Base-by-base conservation (phyloP, 2,329 filamentous ascomycete genomes). In the Aureobasidium sp. region DNA sequence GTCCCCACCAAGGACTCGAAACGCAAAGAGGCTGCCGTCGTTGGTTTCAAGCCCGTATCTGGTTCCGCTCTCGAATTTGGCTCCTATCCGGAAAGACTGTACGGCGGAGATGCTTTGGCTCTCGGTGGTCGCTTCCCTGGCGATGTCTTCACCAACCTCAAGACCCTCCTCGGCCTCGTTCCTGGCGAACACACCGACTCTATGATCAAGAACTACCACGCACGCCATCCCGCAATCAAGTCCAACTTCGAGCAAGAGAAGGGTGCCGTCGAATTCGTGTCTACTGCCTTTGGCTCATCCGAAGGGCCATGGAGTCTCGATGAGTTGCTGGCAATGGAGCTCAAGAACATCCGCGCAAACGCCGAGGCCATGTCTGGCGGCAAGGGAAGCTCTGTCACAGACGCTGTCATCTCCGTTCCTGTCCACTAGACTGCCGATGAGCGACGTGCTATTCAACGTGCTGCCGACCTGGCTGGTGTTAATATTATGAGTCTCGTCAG, bases 1-100 rank as follows among this genome's bases (percentile, higher is more conserved):
- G 95, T 99, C 78, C 88, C 98, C 65, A 98, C 95, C 36, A 99
- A 98, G 79, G 96, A 99, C 82, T 98, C 96, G 36, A 93, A 97
- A 79, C 92, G 96, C 76, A 99, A 99, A 85, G 96, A 99, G 79
- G 88, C 88, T 29, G 93, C 95, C 2, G 95, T 94, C 48, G 90
- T 99, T 71, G 92, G 94, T 50, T 98, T 99, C 84, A 98, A 99
- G 82, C 94, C 95, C 43, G 86, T 89, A n/a, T 83, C 87, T 73
- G 88, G 87, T 64, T 84, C 88, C 67, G 71, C 71, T 45, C 68
- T 81, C 84, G 76, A 78, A 31, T 64, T 70, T 9, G 77, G 75
- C 23, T 71, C 67, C 9, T 98, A 92, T 78, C 96, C 96, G 45
- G 96, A 99, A 81, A 88, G 96, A 74, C 88, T 92, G 66, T 99